phyloP scores from a whole-genome alignment of 352 stramenopile species.

The Globisporangium polare region DNA sequence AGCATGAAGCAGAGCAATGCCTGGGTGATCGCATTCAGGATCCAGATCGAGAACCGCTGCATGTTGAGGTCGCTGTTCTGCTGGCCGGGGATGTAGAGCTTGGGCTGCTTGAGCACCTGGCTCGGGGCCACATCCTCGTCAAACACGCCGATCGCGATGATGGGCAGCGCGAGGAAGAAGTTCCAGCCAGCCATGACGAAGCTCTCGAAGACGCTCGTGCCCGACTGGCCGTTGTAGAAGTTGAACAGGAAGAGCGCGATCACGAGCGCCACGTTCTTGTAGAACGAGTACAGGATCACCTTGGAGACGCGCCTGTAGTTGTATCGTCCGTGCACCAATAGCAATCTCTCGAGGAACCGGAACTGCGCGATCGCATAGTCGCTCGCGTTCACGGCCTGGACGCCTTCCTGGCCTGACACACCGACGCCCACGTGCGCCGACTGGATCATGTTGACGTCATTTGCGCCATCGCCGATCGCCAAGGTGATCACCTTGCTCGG shows the following conservation, averaged over 20 bases:
- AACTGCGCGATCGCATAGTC: constrained; percentile 94
- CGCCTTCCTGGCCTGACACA: constrained; percentile 89
- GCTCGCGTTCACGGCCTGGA: constrained; percentile 89
- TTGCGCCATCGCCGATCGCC: constrained; percentile 92
- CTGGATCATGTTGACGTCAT: constrained; percentile 96
- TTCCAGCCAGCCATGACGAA: constrained; percentile 82
- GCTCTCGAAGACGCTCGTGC: constrained; percentile 81
- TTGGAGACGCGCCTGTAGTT: constrained; percentile 96
- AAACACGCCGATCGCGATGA: constrained; percentile 82
- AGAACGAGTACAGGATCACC: constrained; percentile 89
- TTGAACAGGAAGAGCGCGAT: constrained; percentile 77
- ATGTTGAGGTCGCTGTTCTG: constrained; percentile 69
- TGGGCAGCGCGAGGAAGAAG: constrained; percentile 85
- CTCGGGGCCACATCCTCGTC: constrained; percentile 69
- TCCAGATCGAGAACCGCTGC: constrained; percentile 51
- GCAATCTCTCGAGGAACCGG: constrained; percentile 90
- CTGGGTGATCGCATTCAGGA: constrained; percentile 62
- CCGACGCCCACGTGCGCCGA: constrained; percentile 92
- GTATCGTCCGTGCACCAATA: constrained; percentile 96
- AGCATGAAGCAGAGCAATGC: constrained; percentile 64
- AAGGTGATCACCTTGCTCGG: constrained; percentile 74
- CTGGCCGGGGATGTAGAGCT: constrained; percentile 58
- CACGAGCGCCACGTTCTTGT: constrained; percentile 76
- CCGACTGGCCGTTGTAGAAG: constrained; percentile 80
- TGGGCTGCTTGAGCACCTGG: constrained; percentile 54